Evolutionary conservation across 805 yeast genomes (phyloP).

Genomic region (Saturnispora zaruensis): DNA sequence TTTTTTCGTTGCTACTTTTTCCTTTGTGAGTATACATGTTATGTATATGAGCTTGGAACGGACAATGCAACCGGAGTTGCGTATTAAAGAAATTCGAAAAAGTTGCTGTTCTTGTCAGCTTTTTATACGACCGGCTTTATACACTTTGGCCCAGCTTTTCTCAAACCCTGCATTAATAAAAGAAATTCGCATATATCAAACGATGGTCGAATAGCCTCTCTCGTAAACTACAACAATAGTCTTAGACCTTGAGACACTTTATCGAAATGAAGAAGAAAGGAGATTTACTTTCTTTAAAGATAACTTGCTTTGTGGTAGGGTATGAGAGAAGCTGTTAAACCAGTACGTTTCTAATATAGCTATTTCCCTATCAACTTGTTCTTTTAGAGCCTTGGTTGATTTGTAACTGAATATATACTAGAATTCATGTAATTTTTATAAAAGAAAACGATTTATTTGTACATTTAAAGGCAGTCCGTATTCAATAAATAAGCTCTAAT

Average conservation of each 20-base stretch:
- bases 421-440: too few relatives aligned
- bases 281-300: neutral
- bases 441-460: too few relatives aligned
- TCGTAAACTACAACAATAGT: constrained; percentile 9
- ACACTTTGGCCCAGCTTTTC: constrained; percentile 1
- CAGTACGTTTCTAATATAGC: neutral
- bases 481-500: neutral
- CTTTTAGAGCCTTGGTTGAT: neutral
- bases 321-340: constrained; percentile 15
- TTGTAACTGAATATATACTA: neutral
- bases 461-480: too few relatives aligned
- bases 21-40: neutral
- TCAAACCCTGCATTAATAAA: constrained; percentile 7
- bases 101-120: neutral
- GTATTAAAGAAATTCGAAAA: neutral
- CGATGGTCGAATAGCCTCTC: constrained; percentile 10
- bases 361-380: neutral
- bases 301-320: constrained; percentile 10
- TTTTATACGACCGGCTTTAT: neutral
- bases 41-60: neutral
- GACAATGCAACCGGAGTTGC: neutral
- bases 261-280: neutral
- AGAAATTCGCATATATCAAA: neutral
- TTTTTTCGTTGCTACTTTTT: neutral
- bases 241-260: neutral